Conservation (phyloP, 73 alveolate species). For the Paramecium sonneborni region DNA sequence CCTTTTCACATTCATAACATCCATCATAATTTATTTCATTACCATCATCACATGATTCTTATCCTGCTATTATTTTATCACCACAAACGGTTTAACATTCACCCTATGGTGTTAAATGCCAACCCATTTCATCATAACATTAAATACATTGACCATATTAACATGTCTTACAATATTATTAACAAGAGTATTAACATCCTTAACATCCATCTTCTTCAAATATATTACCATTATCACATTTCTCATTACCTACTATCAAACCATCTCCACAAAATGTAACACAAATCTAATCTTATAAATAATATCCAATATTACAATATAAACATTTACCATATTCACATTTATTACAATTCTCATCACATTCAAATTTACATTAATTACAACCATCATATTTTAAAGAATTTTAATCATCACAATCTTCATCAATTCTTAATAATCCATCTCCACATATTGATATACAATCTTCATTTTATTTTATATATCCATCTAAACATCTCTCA, state of each 20-base stretch:
- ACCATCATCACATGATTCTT: conserved; percentile 74
- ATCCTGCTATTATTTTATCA: background rate
- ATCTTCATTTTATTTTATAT: conserved; percentile 12
- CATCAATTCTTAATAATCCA: conserved; percentile 65
- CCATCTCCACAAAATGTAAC: conserved; percentile 54
- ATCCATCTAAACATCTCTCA: conserved; percentile 23
- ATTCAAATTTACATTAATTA: conserved; percentile 35
- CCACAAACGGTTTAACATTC: conserved; percentile 44
- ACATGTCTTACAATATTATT: background rate
- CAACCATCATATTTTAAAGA: conserved; percentile 74
- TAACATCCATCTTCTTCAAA: conserved; percentile 55
- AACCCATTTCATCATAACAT: background rate
- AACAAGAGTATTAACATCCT: background rate
- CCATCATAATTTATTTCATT: conserved; percentile 5
- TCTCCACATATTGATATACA: conserved; percentile 68
- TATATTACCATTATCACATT: conserved; percentile 60
- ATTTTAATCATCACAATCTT: conserved; percentile 83
- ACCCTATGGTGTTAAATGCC: conserved; percentile 19
- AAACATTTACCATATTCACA: background rate
- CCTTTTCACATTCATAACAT: background rate
- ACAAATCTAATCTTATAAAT: background rate
- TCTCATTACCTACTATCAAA: background rate
- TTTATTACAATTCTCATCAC: background rate
- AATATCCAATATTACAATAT: background rate
- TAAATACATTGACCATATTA: background rate